A percentile compares a stretch with the other conserved stretches of the same genome.
Conservation (phyloP, 1,284 basidiomycete genomes). For the Pterulicium gracile region DNA sequence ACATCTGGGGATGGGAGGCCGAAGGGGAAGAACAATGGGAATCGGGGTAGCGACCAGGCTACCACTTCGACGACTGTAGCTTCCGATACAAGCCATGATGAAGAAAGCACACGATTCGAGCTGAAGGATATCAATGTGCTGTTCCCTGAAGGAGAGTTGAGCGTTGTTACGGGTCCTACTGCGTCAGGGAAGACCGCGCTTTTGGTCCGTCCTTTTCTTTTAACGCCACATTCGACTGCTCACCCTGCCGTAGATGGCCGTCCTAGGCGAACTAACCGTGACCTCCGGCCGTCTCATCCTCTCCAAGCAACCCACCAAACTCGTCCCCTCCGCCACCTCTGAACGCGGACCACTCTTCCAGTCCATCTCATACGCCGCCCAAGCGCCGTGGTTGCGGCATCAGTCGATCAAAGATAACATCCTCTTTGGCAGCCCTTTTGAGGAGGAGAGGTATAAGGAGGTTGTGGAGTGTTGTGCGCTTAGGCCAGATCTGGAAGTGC, state of each 20-base stretch:
- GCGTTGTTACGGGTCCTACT: conserved; percentile 61
- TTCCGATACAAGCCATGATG: background rate
- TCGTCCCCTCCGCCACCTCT: conserved; percentile 25
- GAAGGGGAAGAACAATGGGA: background rate
- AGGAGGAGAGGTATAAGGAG: conserved; percentile 53
- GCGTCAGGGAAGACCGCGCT: conserved; percentile 76
- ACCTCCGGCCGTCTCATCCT: conserved; percentile 43
- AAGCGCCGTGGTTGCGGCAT: conserved; percentile 76
- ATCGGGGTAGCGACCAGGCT: background rate
- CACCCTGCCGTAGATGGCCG: conserved; percentile 49
- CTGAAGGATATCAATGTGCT: conserved; percentile 51
- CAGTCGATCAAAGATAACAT: conserved; percentile 64
- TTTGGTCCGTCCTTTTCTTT: conserved; percentile 31
- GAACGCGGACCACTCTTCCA: conserved; percentile 60
- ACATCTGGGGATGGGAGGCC: conserved; percentile 14
- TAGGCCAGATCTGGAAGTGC: conserved; percentile 54
- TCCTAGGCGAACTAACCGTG: conserved; percentile 56
- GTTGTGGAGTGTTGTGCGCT: conserved; percentile 69
- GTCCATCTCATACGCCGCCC: conserved; percentile 74
- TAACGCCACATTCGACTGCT: background rate
- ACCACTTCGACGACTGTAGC: background rate
- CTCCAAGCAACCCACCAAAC: conserved; percentile 39
- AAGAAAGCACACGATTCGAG: conserved; percentile 34
- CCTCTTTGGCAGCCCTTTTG: conserved; percentile 55
- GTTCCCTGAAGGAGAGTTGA: conserved; percentile 62